Base-by-base conservation (phyloP, 2,329 filamentous ascomycete species). In the Fusarium anguioides region DNA sequence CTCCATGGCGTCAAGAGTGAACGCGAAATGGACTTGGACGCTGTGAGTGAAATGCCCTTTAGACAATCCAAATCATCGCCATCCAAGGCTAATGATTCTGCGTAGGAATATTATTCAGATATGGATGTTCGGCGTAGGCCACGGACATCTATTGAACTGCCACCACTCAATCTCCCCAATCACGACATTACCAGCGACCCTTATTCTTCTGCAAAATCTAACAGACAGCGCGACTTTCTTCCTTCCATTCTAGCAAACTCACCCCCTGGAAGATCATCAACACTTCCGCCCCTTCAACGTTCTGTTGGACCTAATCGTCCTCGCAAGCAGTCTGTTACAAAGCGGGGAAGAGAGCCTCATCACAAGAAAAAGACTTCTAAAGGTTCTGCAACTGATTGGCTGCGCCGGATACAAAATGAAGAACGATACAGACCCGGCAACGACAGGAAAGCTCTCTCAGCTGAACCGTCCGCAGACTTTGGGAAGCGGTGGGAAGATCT, bases 401-500 rank as follows among this genome's bases (percentile, higher is more conserved):
- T 87, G 41, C 83, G 84, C 27, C 80, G 85, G 40, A 83, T 87
- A 21, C 85, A 87, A 66, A 86, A 87, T 65, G 84, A 87, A 42
- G 85, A 87, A 55, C 86, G 91, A 64, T 83, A 93, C 67, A 90
- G 91, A 65, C 82, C 83, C 14, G 83, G 82, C 58, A 89, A 90
- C 72, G 89, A 93, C 72, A 87, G 92, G 65, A 97, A 97, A 80
- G 92, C 93, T 55, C 87, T 92, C 69, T 97, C 93, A 17, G 92
- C 92, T 39, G 95, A 97, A 78, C 94, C 94, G 23, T 87, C 90
- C 56, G 89, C 87, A 20, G 90, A 91, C 60, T 91, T 92, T 79
- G 94, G 93, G 68, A 97, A 96, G 81, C 87, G 95, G 73, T 98
- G 95, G 96, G 93, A 97, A 79, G 95, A 98, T 78, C 84, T 98